Base-by-base conservation (phyloP, 2,329 filamentous ascomycete genomes). In the Apiospora malaysiana region DNA sequence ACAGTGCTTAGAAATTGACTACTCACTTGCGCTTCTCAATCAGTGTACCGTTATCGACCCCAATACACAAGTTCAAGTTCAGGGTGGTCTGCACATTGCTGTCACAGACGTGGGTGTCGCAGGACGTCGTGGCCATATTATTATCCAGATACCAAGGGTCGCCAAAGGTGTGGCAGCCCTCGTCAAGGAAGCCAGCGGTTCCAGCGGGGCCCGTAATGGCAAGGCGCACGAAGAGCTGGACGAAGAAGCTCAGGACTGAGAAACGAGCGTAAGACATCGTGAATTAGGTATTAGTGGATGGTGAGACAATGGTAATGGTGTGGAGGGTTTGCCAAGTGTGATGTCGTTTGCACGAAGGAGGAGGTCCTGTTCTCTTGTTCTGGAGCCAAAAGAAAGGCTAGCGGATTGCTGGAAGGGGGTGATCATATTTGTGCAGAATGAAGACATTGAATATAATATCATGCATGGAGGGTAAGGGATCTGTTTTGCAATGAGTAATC, bases 51-150 rank as follows among this genome's bases (percentile, higher is more conserved):
- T 43, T 12, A 12, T 5, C 6, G 7, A 5, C 23, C 2, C 37
- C 43, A 21, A 66, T 23, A 32, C 63, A 66, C 18, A 42, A 37
- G 63, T 66, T 66, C n/a, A 66, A 37, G 63, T 66, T 66, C 16
- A 66, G 63, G 4, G 63, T 12, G 37, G 63, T 66, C 21, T 42
- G 10, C 21, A 45, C 63, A 18, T 66, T 66, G 23, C 10, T 32
- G 10, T 66, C 43, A 37, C 63, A 66, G 63, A 66, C 37, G 8
- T 66, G 32, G 2, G 10, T 18, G 37, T 37, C 12, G 37, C 63
- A 66, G 37, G 42, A 66, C 16, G 63, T 32, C 14, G 5, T 21
- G 49, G 25, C 49, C 49, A 56, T 14, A 7, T 25, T 25, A 16
- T 56, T 14, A 2, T 21, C 1, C 25, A 32, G 25, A 18, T 56